Conservation (phyloP, 345 rosid genomes). For the Microcos paniculata region DNA sequence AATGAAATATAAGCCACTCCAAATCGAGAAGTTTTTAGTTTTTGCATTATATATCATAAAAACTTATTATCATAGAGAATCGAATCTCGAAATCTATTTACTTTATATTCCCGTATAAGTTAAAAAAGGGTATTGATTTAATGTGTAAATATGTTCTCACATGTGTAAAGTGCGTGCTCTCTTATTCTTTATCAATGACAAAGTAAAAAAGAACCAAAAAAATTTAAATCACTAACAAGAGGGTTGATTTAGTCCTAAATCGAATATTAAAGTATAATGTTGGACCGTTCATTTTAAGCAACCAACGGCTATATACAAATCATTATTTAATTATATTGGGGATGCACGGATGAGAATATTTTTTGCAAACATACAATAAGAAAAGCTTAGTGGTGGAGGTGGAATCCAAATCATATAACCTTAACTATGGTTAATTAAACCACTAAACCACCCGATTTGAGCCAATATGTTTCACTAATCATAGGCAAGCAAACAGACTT, state of each 20-base stretch:
- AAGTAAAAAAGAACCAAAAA: neutral
- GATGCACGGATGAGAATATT: conserved; percentile 30
- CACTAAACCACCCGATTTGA: neutral
- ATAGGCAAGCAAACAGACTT: neutral
- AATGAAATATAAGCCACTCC: neutral
- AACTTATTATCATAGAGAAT: neutral
- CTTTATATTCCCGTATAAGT: neutral
- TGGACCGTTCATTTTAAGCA: conserved; percentile 31
- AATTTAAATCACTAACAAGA: neutral
- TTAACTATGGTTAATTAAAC: conserved; percentile 19
- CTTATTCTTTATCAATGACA: neutral
- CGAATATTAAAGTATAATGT: neutral
- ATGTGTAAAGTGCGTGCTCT: neutral
- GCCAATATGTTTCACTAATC: conserved; percentile 4
- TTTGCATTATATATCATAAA: neutral
- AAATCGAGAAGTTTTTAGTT: neutral
- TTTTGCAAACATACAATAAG: conserved; percentile 6
- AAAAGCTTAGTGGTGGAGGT: conserved; percentile 24
- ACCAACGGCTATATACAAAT: neutral
- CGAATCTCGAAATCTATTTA: neutral
- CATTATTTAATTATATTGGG: conserved; percentile 5
- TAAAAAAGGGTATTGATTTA: too few relatives aligned
- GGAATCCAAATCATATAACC: conserved; percentile 42
- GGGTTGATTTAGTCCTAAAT: neutral
- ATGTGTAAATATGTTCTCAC: too few relatives aligned